Conservation (phyloP, 352 stramenopile genomes). For the Albugo laibachii region DNA sequence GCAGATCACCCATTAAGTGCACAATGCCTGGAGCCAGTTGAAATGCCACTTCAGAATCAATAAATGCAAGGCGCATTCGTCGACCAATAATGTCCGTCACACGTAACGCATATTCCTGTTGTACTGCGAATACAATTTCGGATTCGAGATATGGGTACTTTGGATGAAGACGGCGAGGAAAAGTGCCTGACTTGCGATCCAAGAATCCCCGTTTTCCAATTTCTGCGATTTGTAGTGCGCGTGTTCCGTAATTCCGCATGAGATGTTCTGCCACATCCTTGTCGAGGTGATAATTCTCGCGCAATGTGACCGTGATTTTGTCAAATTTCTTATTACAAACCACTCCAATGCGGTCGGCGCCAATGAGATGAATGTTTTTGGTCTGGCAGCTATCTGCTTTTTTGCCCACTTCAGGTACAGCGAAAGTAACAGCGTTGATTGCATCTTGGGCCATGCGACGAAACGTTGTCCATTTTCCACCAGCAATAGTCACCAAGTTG, state of each 20-base stretch:
- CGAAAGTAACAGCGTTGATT: slow-evolving; percentile 78
- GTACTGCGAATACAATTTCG: slow-evolving; percentile 85
- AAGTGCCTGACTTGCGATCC: slow-evolving; percentile 64
- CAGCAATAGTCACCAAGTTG: slow-evolving; percentile 87
- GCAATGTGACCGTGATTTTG: slow-evolving; percentile 84
- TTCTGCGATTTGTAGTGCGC: slow-evolving; percentile 88
- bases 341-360: slow-evolving; percentile 80
- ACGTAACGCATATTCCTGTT: slow-evolving; percentile 89
- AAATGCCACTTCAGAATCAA: slow-evolving; percentile 71
- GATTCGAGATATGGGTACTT: slow-evolving; percentile 91
- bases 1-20: slow-evolving; percentile 84
- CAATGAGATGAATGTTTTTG: slow-evolving; percentile 64
- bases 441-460: slow-evolving; percentile 90
- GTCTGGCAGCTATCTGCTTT: slow-evolving; percentile 67
- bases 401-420: slow-evolving; percentile 44
- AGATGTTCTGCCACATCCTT: slow-evolving; percentile 90
- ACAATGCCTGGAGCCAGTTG: slow-evolving; percentile 75
- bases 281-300: slow-evolving; percentile 86
- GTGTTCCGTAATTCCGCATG: slow-evolving; percentile 91
- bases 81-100: slow-evolving; percentile 85
- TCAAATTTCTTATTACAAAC: slow-evolving; percentile 94
- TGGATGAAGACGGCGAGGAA: slow-evolving; percentile 75
- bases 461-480: slow-evolving; percentile 96
- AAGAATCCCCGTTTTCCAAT: slow-evolving; percentile 73
- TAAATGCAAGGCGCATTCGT: slow-evolving; percentile 84